phyloP scores from a whole-genome alignment of 2,329 filamentous ascomycete genomes.

The Pleoardoris graminearum region DNA sequence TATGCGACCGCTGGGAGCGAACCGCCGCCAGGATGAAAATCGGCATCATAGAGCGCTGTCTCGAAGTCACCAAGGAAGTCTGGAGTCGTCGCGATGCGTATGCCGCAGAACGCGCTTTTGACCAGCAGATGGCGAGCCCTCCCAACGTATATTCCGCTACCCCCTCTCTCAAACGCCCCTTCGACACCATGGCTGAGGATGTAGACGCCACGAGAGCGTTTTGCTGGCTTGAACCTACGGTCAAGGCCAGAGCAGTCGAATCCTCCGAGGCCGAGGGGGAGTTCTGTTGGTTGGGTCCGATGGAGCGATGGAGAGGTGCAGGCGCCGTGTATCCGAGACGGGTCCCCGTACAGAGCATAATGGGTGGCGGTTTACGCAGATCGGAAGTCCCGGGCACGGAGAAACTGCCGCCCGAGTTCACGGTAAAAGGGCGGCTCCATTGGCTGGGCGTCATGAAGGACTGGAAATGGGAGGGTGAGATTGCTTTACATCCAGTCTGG shows the following conservation, averaged over 20 bases:
- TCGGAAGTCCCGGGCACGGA: slow-evolving; percentile 26
- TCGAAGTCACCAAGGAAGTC: slow-evolving; percentile 67
- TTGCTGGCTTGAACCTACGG: slow-evolving; percentile 22
- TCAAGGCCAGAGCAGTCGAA: slow-evolving; percentile 31
- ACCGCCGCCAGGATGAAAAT: slow-evolving; percentile 67
- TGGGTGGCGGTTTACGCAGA: slow-evolving; percentile 28
- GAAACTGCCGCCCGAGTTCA: slow-evolving; percentile 61
- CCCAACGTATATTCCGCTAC: slow-evolving; percentile 13
- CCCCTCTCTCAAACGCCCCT: slow-evolving; percentile 27
- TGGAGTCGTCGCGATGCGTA: slow-evolving; percentile 65
- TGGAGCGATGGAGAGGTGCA: slow-evolving; percentile 23
- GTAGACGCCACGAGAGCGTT: slow-evolving; percentile 14
- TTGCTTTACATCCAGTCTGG: too few relatives aligned
- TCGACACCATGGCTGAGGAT: slow-evolving; percentile 25
- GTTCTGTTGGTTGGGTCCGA: slow-evolving; percentile 23
- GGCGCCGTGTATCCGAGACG: slow-evolving; percentile 6
- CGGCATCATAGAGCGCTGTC: slow-evolving; percentile 67
- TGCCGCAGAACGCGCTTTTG: slow-evolving; percentile 35
- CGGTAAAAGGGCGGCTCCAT: slow-evolving; percentile 67
- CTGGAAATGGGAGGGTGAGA: slow-evolving; percentile 71
- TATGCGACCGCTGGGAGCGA: slow-evolving; percentile 63
- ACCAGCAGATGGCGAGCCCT: background rate
- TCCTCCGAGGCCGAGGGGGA: slow-evolving; percentile 13
- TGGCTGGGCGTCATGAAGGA: slow-evolving; percentile 74
- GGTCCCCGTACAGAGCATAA: slow-evolving; percentile 27